Evolutionary conservation across 441 rosid species (phyloP).

Genomic region (Populus tomentosa): DNA sequence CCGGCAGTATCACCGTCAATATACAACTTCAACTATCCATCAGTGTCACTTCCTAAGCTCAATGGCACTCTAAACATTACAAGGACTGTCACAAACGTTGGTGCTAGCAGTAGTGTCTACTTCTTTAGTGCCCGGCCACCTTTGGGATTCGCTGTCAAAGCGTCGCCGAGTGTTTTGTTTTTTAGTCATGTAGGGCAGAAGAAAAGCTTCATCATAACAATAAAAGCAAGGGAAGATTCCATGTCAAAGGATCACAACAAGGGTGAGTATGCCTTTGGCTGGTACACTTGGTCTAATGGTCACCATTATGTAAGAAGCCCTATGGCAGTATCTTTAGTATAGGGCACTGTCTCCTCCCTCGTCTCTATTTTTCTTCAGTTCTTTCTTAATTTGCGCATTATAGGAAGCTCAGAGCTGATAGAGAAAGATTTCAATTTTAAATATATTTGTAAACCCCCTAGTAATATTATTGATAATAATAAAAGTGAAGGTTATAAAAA

Average conservation of each 20-base stretch:
- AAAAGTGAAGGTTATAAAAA: conserved; percentile 28
- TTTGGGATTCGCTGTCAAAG: conserved; percentile 36
- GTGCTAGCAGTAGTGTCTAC: conserved; percentile 33
- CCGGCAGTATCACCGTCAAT: conserved; percentile 31
- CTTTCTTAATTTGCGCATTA: neutral
- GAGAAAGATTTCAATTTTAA: too few relatives aligned
- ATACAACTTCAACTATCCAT: conserved; percentile 59
- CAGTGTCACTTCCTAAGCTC: conserved; percentile 44
- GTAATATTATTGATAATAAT: conserved; percentile 22
- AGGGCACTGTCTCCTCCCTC: neutral
- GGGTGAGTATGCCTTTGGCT: conserved; percentile 59
- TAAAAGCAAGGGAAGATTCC: conserved; percentile 15
- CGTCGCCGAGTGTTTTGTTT: conserved; percentile 36
- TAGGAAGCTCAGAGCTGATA: neutral
- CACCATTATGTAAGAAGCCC: conserved; percentile 64
- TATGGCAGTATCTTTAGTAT: conserved; percentile 47
- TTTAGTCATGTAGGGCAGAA: conserved; percentile 43
- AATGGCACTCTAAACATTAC: conserved; percentile 29
- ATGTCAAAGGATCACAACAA: conserved; percentile 4
- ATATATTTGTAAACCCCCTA: neutral
- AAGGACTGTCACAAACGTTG: conserved; percentile 71
- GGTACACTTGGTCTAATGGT: conserved; percentile 57
- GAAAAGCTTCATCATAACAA: conserved; percentile 44
- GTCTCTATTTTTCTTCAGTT: neutral
- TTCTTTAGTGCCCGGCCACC: conserved; percentile 40